Base-by-base conservation (phyloP, 352 stramenopile species). In the Pythium folliculosum region DNA sequence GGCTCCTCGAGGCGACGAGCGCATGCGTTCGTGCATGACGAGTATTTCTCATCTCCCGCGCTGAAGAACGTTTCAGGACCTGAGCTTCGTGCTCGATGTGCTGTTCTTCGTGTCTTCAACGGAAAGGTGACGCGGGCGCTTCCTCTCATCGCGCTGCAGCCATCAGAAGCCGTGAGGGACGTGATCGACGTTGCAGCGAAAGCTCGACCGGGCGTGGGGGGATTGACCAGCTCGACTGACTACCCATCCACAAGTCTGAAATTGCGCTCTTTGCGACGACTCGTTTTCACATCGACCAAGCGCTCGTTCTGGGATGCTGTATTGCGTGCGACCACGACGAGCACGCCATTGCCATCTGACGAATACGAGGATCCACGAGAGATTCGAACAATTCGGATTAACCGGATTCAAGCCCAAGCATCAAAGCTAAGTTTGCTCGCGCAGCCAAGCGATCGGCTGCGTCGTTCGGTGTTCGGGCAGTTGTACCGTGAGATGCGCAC, bases 281-380 rank as follows among this genome's bases (percentile, higher is more conserved):
- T 97, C 22, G 67, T 96, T 23, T 97, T 97, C 58, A 97, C 88
- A 1, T 96, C 84, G 60, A 97, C 94, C 5, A 99, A 99, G 65
- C 80, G 81, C 25, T 80, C 81, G n/a, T 97, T 98, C 63, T 98
- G 98, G 79, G 87, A 98, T 54, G 87, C 86, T 44, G 87, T 99
- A 7, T 77, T 99, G 38, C 85, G 94, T 45, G 84, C 90, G 40
- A 99, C 97, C 17, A 98, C 97, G 27, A 99, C 96, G 4, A 97
- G 92, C 50, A 99, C 98, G 14, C 90, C 97, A 22, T 80, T 99
- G 7, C 97, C 97, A 50, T 97, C 98, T 45, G 98, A 99, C 69
- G 97, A 99, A 69, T 99, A 99, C 75, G 97, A 99, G 76, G 84
- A 99, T 30, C 97, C 98, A 17, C 90, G 97, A 32, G 97, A 99